Percentiles rank a stretch among this genome's conserved stretches.
Evolutionary conservation across 345 rosid genomes (phyloP).

Genomic region (Lumnitzera racemosa): DNA sequence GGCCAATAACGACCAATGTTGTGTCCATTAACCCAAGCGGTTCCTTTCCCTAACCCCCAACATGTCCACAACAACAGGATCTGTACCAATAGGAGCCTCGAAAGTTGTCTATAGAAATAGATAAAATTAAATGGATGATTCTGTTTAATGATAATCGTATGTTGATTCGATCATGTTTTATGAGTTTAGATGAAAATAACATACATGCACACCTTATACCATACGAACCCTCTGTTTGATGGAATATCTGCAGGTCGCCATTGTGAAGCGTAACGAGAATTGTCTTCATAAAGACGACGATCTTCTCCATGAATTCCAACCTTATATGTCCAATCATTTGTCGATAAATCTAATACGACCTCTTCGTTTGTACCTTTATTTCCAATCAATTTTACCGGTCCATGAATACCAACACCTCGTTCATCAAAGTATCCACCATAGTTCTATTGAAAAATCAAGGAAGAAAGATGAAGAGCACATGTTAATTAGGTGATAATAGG

Average conservation of each 20-base stretch:
- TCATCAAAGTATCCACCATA: conserved; percentile 22
- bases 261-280: no score
- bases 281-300: background rate
- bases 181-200: no score
- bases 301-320: conserved; percentile 38
- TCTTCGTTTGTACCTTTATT: background rate
- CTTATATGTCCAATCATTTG: conserved; percentile 47
- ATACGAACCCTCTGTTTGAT: conserved; percentile 27
- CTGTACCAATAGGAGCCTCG: conserved; percentile 42
- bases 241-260: conserved; percentile 27
- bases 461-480: background rate
- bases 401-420: conserved; percentile 13
- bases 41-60: conserved; percentile 68
- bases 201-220: conserved; percentile 49
- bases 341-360: conserved; percentile 16
- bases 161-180: background rate
- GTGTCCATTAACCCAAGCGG: conserved; percentile 65
- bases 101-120: conserved; percentile 32
- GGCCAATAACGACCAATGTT: conserved; percentile 77
- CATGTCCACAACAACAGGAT: conserved; percentile 65
- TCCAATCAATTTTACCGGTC: conserved; percentile 27
- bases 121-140: background rate
- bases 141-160: background rate
- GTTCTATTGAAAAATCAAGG: conserved; percentile 13
- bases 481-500: background rate